Evolutionary conservation across 495 filamentous ascomycete genomes (phyloP).

Genomic region (Symbiotaphrina buchneri): DNA sequence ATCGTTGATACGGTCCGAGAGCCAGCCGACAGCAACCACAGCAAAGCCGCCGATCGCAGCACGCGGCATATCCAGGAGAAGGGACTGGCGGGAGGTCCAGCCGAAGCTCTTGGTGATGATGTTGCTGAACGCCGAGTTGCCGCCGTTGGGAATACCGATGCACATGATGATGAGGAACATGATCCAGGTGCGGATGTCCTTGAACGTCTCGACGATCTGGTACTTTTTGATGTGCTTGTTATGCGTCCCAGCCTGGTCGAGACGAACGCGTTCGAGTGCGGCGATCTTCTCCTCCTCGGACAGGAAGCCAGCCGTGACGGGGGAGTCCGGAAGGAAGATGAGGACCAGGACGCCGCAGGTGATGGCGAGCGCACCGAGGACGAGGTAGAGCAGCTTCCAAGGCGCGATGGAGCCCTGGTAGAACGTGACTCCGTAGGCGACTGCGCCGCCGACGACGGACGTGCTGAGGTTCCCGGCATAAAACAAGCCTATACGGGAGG

Average conservation of each 20-base stretch:
- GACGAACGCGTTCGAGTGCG: slow-evolving; percentile 6
- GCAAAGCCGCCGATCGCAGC: neutral
- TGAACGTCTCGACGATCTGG: neutral
- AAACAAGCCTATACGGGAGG: slow-evolving; percentile 32
- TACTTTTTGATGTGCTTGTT: neutral
- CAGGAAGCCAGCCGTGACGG: slow-evolving; percentile 27
- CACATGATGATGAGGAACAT: neutral
- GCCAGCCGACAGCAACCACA: neutral
- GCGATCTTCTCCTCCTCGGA: slow-evolving; percentile 19
- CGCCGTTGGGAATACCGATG: neutral
- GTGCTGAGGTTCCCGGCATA: slow-evolving; percentile 39
- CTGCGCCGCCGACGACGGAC: slow-evolving; percentile 34
- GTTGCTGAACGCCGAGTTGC: neutral
- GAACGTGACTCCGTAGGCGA: slow-evolving; percentile 38
- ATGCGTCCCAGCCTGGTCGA: neutral
- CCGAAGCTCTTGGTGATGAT: neutral
- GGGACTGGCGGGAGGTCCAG: neutral
- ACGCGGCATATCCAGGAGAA: neutral
- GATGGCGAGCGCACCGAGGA: slow-evolving; percentile 31
- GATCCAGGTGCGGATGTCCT: neutral
- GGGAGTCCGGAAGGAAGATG: slow-evolving; percentile 25
- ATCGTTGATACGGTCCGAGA: too few relatives aligned
- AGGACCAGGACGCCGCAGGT: slow-evolving; percentile 22
- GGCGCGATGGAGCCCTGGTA: slow-evolving; percentile 12
- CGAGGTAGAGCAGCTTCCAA: slow-evolving; percentile 40